A percentile compares a stretch with the other conserved stretches of the same genome.
These are phyloP conservation scores for Termitomyces sp. DNA, from an alignment of 768 basidiomycete species.

Conservation along the genomic window DNA sequence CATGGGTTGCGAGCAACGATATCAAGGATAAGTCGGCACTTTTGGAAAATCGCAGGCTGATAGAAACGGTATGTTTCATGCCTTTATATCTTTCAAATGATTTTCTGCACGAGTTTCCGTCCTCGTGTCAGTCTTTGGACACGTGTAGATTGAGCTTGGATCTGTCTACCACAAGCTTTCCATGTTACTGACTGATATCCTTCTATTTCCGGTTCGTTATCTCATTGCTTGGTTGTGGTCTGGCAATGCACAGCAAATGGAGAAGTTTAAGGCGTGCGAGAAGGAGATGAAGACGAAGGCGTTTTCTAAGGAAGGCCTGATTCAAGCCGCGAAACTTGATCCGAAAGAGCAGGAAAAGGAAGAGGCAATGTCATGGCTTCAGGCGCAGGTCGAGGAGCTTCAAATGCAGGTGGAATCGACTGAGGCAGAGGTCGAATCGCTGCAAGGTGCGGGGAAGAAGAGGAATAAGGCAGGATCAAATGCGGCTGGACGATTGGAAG, in stretches of 20 bases:
- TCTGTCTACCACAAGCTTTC: conserved; percentile 5
- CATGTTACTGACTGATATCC: conserved; percentile 19
- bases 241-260: conserved; percentile 85
- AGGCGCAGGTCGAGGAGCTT: conserved; percentile 86
- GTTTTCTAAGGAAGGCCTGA: conserved; percentile 97
- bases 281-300: conserved; percentile 99
- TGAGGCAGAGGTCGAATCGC: conserved; percentile 90
- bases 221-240: conserved; percentile 22
- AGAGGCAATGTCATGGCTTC: conserved; percentile 85
- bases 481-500: conserved; percentile 69
- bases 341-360: conserved; percentile 97
- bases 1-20: conserved; percentile 96
- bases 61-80: conserved; percentile 80
- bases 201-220: conserved; percentile 21
- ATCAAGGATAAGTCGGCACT: conserved; percentile 97
- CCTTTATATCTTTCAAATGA: conserved; percentile 14
- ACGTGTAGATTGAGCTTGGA: conserved; percentile 16
- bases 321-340: conserved; percentile 90
- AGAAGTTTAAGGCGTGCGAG: conserved; percentile 99
- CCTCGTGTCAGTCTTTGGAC: conserved; percentile 12
- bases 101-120: conserved; percentile 5
- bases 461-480: conserved; percentile 69
- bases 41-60: conserved; percentile 90
- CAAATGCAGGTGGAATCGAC: conserved; percentile 90
- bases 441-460: conserved; percentile 83